Evolutionary conservation across 2,329 filamentous ascomycete genomes (phyloP).

Genomic region (Neonectria magnoliae): DNA sequence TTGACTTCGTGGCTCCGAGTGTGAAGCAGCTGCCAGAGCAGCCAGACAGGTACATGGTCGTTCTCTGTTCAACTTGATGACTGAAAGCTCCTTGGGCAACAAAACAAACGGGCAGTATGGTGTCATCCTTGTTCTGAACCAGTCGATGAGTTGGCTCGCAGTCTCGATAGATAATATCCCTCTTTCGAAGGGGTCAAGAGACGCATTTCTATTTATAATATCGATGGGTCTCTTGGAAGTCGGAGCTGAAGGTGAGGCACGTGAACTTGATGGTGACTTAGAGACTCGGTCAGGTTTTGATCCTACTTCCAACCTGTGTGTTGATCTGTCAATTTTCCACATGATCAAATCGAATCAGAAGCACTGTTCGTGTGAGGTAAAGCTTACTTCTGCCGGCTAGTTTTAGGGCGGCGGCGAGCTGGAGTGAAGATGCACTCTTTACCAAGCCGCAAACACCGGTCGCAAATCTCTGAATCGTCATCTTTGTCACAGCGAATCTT

Average conservation of each 20-base stretch:
- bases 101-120: constrained; percentile 45
- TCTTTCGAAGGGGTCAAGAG: constrained; percentile 36
- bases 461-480: constrained; percentile 43
- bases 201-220: constrained; percentile 14
- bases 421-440: constrained; percentile 46
- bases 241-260: not conserved
- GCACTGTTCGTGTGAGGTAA: accelerated
- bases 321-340: accelerated
- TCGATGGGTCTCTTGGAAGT: not conserved
- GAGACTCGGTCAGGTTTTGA: constrained; percentile 2
- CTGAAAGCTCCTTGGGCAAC: constrained; percentile 21
- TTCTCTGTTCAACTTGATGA: constrained; percentile 29
- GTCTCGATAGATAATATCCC: constrained; percentile 28
- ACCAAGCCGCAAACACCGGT: constrained; percentile 46
- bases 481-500: constrained; percentile 48
- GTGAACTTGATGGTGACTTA: constrained; percentile 21
- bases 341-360: accelerated
- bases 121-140: constrained; percentile 36
- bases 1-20: constrained; percentile 30
- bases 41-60: constrained; percentile 43
- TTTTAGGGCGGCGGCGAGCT: constrained; percentile 40
- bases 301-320: not conserved
- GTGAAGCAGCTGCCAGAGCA: constrained; percentile 37
- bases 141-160: constrained; percentile 28
- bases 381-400: constrained; percentile 23